A percentile compares a stretch with the other conserved stretches of the same genome.
These are phyloP conservation scores for Rhodotorula toruloides DNA, from an alignment of 768 basidiomycete genomes.

Conservation along the genomic window DNA sequence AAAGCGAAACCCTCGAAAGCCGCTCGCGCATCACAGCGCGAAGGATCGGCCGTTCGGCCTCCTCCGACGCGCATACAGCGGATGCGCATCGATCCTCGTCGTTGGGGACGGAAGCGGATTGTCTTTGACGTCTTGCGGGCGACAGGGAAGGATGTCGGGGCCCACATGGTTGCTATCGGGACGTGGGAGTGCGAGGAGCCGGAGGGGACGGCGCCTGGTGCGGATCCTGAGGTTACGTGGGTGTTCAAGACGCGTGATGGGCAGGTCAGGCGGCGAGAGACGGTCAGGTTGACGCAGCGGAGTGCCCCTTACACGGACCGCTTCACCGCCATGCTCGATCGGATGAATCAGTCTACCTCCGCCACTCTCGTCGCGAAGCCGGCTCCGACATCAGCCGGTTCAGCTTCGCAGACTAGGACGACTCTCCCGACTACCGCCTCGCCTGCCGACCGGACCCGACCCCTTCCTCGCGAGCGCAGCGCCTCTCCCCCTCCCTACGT, in stretches of 20 bases:
- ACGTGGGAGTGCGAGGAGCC: constrained; percentile 31
- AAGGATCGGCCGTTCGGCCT: constrained; percentile 4
- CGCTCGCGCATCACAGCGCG: constrained; percentile 4
- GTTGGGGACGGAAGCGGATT: constrained; percentile 25
- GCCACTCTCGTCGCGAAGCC: no score
- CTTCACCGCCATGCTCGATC: constrained; percentile 28
- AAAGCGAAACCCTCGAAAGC: constrained; percentile 22
- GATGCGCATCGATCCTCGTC: constrained; percentile 31
- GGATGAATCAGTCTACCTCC: neutral
- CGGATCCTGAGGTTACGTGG: constrained; percentile 18
- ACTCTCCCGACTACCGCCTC: neutral
- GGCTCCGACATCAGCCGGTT: neutral
- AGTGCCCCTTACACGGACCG: constrained; percentile 20
- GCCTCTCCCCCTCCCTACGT: constrained; percentile 26
- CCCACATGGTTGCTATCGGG: constrained; percentile 8
- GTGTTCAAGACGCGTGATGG: constrained; percentile 32
- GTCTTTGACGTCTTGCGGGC: neutral
- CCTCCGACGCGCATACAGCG: constrained; percentile 18
- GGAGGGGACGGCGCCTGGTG: constrained; percentile 2
- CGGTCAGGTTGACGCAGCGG: constrained; percentile 12
- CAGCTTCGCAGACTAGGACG: neutral
- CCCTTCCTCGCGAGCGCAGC: neutral
- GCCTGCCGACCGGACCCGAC: neutral
- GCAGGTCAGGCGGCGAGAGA: constrained; percentile 14
- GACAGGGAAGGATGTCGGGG: neutral